Percentiles rank a stretch among this genome's conserved stretches.
Evolutionary conservation across 73 alveolate species (phyloP).

Genomic region (Uronychia binucleata): DNA sequence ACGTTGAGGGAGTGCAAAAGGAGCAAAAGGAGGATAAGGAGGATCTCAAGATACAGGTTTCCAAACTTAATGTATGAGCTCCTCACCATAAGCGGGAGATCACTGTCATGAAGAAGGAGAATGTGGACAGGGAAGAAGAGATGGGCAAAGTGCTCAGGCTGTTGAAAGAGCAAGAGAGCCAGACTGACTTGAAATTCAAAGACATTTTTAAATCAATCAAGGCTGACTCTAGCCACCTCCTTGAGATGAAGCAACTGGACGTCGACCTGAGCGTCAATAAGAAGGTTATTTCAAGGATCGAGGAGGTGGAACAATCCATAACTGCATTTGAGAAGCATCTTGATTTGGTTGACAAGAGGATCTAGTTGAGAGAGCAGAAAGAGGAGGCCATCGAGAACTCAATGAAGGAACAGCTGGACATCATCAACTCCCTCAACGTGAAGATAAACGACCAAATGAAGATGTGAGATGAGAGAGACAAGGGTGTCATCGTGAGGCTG

Average conservation of each 20-base stretch:
- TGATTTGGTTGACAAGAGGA: constrained; percentile 13
- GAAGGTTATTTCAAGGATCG: constrained; percentile 30
- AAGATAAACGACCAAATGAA: constrained; percentile 17
- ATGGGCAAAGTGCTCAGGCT: constrained; percentile 33
- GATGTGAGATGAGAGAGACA: constrained; percentile 28
- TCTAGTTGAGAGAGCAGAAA: constrained; percentile 22
- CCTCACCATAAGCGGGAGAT: no score
- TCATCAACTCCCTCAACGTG: constrained; percentile 37
- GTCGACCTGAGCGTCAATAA: constrained; percentile 28
- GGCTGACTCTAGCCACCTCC: not conserved
- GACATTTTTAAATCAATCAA: constrained; percentile 25
- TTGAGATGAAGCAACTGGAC: constrained; percentile 25
- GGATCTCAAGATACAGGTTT: no score
- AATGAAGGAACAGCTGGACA: constrained; percentile 48
- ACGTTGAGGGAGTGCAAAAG: no score
- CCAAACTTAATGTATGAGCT: no score
- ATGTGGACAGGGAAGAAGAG: constrained; percentile 29
- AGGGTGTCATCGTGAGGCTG: constrained; percentile 13
- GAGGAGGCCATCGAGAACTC: constrained; percentile 30
- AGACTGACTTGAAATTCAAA: constrained; percentile 25
- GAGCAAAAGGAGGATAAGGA: no score
- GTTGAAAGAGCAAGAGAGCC: constrained; percentile 34
- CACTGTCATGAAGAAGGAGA: constrained; percentile 20
- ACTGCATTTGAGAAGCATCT: constrained; percentile 14
- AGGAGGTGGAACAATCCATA: constrained; percentile 29